Evolutionary conservation across 805 yeast genomes (phyloP), one percentile per base, ranked within the genome.

Genomic region (Saccharomyces mikatae): DNA sequence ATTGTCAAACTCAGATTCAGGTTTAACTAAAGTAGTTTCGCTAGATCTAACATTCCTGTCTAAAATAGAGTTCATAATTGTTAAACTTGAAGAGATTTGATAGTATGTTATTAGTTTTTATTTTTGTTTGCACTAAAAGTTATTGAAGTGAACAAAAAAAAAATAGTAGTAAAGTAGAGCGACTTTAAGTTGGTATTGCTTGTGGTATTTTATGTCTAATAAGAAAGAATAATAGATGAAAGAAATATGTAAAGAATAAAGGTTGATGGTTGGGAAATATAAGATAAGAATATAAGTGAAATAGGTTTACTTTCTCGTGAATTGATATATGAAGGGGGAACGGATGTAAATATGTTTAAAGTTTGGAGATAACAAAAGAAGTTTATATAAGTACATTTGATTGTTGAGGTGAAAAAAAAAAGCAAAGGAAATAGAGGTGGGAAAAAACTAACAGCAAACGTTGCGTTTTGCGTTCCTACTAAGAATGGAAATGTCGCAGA

Each of bases 1-100:
- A 14, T 55, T 56, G 17, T 56, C 60, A 21, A 55, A 54, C 17
- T 54, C 44, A n/a, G 44, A 17, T 36, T 36, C 44, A 36, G 44
- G 44, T 36, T 36, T 36, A 36, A 36, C 17, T 36, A 36, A 36
- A 17, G 24, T 36, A 9, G 44, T 36, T 36, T 36, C 44, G 24
- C 44, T 36, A 36, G 44, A 36, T 36, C 44, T 36, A 36, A 36
- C 44, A 36, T 36, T 36, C 17, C 44, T 36, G 44, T 36, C 44
- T 36, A 36, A 36, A 36, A 36, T 36, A n/a, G 44, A 36, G 24
- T 36, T 36, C 44, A 36, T 36, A 36, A 36, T 17, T 36, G 44
- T 36, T 36, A 36, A 36, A 36, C 44, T 36, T 36, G 44, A 36
- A 36, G 24, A 36, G 44, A n/a, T 36, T 8, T 36, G 24, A 36